These are phyloP conservation scores for Gossypium bickii DNA, from an alignment of 345 rosid species.

Conservation along the genomic window DNA sequence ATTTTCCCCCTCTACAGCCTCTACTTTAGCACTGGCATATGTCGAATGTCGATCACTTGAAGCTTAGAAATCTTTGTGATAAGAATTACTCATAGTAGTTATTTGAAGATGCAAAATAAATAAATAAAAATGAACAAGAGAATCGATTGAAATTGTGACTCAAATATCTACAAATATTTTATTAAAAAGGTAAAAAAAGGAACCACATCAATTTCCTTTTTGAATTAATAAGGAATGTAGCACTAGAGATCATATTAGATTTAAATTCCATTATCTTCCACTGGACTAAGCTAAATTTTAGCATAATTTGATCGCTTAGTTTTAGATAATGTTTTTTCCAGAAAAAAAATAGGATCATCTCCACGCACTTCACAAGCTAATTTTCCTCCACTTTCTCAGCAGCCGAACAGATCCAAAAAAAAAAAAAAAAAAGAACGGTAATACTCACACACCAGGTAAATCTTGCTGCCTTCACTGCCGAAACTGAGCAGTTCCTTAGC, in stretches of 20 bases:
- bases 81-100: background rate
- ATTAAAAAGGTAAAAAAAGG: background rate
- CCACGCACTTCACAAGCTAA: background rate
- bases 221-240: background rate
- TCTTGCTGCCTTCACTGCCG: constrained; percentile 84
- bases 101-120: background rate
- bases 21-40: background rate
- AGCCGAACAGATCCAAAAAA: constrained; percentile 42
- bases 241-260: background rate
- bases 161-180: too few species aligned
- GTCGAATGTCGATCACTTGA: background rate
- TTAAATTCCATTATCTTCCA: background rate
- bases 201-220: background rate
- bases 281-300: background rate
- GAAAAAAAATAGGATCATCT: background rate
- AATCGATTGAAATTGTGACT: too few species aligned
- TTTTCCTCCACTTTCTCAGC: constrained; percentile 15
- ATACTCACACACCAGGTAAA: constrained; percentile 73
- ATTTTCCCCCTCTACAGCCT: background rate
- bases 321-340: background rate
- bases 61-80: background rate
- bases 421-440: background rate
- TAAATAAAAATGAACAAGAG: too few species aligned
- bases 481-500: constrained; percentile 67
- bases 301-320: background rate